Conservation (phyloP, 2,329 filamentous ascomycete species). For the Colletotrichum sp. region DNA sequence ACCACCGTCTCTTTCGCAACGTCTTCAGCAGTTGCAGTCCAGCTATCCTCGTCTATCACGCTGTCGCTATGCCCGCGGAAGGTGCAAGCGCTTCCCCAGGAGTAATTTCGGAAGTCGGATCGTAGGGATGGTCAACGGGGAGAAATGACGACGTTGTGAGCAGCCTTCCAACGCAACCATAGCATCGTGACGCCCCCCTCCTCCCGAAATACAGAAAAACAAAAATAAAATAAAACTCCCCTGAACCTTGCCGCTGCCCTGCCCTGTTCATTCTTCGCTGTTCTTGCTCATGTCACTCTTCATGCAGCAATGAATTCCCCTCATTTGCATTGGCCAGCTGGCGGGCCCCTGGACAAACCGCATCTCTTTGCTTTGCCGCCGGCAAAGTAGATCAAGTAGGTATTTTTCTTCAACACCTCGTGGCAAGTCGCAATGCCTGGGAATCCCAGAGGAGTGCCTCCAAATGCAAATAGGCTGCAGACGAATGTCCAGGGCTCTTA, state of each 20-base stretch:
- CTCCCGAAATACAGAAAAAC: not conserved
- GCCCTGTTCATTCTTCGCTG: not conserved
- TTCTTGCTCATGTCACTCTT: not conserved
- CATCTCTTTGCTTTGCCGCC: not conserved
- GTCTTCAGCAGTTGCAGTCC: not conserved
- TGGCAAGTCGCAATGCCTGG: not conserved
- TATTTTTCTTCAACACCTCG: slow-evolving; percentile 4
- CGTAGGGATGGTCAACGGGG: not conserved
- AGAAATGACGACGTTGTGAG: slow-evolving; percentile 6
- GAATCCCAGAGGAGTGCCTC: not conserved
- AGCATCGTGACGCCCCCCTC: not conserved
- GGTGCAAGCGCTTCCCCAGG: slow-evolving; percentile 12
- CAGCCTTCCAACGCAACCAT: not conserved
- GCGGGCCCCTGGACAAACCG: not conserved
- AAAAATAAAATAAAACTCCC: not conserved
- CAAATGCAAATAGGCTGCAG: not conserved
- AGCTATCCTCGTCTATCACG: not conserved
- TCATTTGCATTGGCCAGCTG: not conserved
- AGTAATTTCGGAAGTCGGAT: slow-evolving; percentile 17
- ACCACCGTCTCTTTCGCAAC: not conserved
- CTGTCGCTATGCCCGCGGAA: not conserved
- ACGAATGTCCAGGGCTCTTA: not conserved
- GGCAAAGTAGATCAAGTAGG: not conserved
- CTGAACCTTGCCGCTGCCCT: not conserved
- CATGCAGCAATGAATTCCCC: slow-evolving; percentile 1